Percentiles rank a stretch among this genome's conserved stretches.
Evolutionary conservation across 1,139 yeast genomes (phyloP).

Genomic region (Pichia kudriavzevii): DNA sequence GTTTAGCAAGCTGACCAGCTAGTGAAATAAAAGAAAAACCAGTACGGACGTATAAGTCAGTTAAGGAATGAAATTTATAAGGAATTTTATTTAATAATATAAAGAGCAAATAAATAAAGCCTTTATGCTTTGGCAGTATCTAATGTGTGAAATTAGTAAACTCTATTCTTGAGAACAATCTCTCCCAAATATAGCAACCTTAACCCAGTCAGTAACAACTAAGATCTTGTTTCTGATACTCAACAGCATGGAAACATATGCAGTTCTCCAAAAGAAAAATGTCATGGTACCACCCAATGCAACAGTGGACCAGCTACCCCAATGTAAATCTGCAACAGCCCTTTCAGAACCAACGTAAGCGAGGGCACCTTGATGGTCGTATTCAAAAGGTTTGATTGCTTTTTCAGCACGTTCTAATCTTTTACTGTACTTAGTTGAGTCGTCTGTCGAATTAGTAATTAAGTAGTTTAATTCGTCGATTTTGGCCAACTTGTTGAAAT

Average conservation of each 20-base stretch:
- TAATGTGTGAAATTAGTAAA: too few species aligned
- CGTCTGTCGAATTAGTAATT: conserved; percentile 13
- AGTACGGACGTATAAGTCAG: too few species aligned
- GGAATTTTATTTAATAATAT: not conserved
- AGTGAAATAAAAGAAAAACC: too few species aligned
- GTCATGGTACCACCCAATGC: conserved; percentile 54
- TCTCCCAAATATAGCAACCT: conserved; percentile 52
- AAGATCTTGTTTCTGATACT: conserved; percentile 51
- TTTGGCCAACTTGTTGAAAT: conserved; percentile 43
- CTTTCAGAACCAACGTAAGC: conserved; percentile 59
- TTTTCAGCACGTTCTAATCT: conserved; percentile 23
- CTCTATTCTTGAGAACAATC: conserved; percentile 49
- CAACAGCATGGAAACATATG: conserved; percentile 55
- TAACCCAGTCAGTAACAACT: conserved; percentile 52
- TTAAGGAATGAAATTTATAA: too few species aligned
- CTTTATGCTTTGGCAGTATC: too few species aligned
- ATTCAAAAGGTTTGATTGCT: conserved; percentile 38
- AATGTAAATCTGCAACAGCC: conserved; percentile 55
- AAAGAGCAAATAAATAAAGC: conserved; percentile 2
- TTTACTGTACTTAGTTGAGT: conserved; percentile 18
- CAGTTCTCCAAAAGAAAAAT: conserved; percentile 58
- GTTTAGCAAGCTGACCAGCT: too few species aligned
- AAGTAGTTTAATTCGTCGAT: conserved; percentile 37
- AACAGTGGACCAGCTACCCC: conserved; percentile 45
- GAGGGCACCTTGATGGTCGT: conserved; percentile 52